Conservation (phyloP, 1,284 basidiomycete genomes). For the Takashimella koratensis region DNA sequence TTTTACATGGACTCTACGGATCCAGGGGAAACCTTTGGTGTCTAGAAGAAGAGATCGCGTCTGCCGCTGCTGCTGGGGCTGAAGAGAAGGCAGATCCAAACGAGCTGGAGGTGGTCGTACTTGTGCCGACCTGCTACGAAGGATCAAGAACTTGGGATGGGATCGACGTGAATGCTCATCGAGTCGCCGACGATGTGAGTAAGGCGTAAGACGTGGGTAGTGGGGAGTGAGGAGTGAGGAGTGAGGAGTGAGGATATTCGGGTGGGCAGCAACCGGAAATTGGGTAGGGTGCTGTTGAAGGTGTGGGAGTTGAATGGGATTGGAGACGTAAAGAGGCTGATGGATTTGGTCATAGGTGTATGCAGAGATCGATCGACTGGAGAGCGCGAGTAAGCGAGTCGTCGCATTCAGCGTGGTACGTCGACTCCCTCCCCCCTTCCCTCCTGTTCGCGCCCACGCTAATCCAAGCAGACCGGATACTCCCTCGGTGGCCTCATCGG, state of each 20-base stretch:
- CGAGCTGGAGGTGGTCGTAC: conserved; percentile 21
- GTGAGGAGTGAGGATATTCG: too few relatives aligned
- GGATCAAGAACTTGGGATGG: conserved; percentile 47
- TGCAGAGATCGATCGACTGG: conserved; percentile 33
- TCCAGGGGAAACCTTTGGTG: conserved; percentile 33
- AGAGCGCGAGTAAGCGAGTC: conserved; percentile 30
- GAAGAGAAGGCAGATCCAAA: background rate
- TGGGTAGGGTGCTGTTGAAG: too few relatives aligned
- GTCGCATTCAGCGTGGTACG: conserved; percentile 39
- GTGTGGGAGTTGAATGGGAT: background rate
- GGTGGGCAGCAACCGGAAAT: too few relatives aligned
- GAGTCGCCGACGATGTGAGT: conserved; percentile 37
- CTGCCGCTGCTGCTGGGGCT: background rate
- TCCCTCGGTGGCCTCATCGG: conserved; percentile 46
- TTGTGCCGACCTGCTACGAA: conserved; percentile 23
- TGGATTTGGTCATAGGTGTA: conserved; percentile 25
- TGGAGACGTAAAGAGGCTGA: too few relatives aligned
- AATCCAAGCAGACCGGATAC: conserved; percentile 37
- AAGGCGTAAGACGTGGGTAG: too few relatives aligned
- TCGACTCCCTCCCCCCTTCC: background rate
- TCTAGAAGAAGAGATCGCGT: conserved; percentile 30
- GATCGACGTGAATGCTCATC: conserved; percentile 44
- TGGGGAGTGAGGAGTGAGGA: too few relatives aligned
- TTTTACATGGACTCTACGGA: conserved; percentile 48
- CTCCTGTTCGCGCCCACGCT: background rate